Conservation (phyloP, 768 basidiomycete genomes). For the Xerocomellus dryophilus region DNA sequence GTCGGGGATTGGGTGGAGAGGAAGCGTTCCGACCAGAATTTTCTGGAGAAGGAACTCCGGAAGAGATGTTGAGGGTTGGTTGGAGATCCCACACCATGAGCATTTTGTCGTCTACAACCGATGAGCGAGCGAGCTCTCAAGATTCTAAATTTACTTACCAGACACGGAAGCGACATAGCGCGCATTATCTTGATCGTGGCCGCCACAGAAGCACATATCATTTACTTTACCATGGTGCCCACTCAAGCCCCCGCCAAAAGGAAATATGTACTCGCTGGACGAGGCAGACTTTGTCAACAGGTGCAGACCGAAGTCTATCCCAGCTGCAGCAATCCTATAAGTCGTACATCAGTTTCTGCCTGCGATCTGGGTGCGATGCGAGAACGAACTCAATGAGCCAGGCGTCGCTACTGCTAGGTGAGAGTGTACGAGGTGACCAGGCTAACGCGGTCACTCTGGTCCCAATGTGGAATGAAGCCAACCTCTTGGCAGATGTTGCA, state of each 20-base stretch:
- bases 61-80: constrained; percentile 48
- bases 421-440: constrained; percentile 70
- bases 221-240: constrained; percentile 79
- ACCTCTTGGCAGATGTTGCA: constrained; percentile 41
- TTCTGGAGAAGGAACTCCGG: constrained; percentile 35
- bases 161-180: constrained; percentile 82
- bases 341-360: constrained; percentile 6
- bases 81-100: constrained; percentile 86
- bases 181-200: constrained; percentile 60
- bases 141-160: constrained; percentile 38
- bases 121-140: constrained; percentile 1
- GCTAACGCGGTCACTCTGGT: constrained; percentile 69
- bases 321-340: constrained; percentile 63
- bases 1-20: constrained; percentile 37
- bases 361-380: background rate
- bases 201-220: constrained; percentile 78
- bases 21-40: constrained; percentile 29
- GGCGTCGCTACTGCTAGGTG: constrained; percentile 58
- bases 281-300: constrained; percentile 56
- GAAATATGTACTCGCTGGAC: constrained; percentile 51
- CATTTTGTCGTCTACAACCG: constrained; percentile 67
- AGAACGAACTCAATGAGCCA: constrained; percentile 70
- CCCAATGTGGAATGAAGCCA: constrained; percentile 77
- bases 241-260: constrained; percentile 76
- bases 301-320: constrained; percentile 67